Percentiles rank a stretch among this genome's conserved stretches.
phyloP scores from a whole-genome alignment of 129 eudicot genomes.

The Centaurea solstitialis region DNA sequence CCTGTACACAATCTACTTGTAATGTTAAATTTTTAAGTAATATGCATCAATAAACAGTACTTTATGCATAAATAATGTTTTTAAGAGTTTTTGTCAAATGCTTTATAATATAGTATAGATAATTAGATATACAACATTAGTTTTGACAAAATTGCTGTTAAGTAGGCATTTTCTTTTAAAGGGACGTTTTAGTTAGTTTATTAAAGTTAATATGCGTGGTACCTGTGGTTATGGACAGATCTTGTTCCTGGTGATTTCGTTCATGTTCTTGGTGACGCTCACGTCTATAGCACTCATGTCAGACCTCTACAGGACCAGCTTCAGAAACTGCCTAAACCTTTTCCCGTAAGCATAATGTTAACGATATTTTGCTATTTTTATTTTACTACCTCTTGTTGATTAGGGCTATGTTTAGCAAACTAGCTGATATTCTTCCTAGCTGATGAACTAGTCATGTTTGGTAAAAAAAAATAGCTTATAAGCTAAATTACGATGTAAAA shows the following conservation, averaged over 20 bases:
- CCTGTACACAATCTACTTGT: too few relatives aligned
- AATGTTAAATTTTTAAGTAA: too few relatives aligned
- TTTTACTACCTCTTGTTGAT: background rate
- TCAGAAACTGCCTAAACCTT: slow-evolving; percentile 76
- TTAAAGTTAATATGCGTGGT: background rate
- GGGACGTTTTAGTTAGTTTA: background rate
- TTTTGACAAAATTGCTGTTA: background rate
- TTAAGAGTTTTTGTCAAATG: too few relatives aligned
- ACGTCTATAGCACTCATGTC: slow-evolving; percentile 77
- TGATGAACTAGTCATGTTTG: too few relatives aligned
- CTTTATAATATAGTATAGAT: too few relatives aligned
- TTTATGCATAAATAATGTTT: too few relatives aligned
- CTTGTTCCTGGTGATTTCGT: slow-evolving; percentile 91
- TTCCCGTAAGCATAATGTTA: slow-evolving; percentile 64
- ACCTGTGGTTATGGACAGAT: slow-evolving; percentile 39
- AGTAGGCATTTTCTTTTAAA: background rate
- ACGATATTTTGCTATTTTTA: background rate
- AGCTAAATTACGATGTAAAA: too few relatives aligned
- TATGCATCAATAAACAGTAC: too few relatives aligned
- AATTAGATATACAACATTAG: too few relatives aligned
- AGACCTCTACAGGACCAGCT: slow-evolving; percentile 90
- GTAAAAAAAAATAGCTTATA: too few relatives aligned
- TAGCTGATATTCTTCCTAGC: background rate
- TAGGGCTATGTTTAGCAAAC: background rate
- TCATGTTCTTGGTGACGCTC: slow-evolving; percentile 90